Evolutionary conservation across 495 filamentous ascomycete genomes (phyloP).

Genomic region (Lophiotrema nucula): DNA sequence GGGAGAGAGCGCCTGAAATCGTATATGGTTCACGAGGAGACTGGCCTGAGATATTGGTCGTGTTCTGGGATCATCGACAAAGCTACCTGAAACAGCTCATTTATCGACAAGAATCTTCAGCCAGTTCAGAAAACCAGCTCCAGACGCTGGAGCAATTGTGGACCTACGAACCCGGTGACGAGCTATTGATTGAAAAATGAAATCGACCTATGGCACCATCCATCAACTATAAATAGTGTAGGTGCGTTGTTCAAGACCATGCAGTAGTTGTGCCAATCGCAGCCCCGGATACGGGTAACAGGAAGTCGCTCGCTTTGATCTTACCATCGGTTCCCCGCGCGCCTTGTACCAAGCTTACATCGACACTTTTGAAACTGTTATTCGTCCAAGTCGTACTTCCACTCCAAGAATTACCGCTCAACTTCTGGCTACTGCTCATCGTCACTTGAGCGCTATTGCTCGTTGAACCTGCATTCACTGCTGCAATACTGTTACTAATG

Average conservation of each 20-base stretch:
- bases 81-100: too few species aligned
- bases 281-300: conserved; percentile 26
- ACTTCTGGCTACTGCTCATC: conserved; percentile 12
- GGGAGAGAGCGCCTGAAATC: too few species aligned
- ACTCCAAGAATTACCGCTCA: conserved; percentile 38
- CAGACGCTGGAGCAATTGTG: too few species aligned
- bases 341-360: conserved; percentile 19
- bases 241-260: conserved; percentile 4
- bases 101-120: too few species aligned
- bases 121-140: too few species aligned
- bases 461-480: conserved; percentile 21
- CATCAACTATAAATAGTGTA: too few species aligned
- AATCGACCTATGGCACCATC: too few species aligned
- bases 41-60: too few species aligned
- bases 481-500: conserved; percentile 36
- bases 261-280: conserved; percentile 31
- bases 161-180: too few species aligned
- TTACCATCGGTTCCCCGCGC: conserved; percentile 30
- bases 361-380: conserved; percentile 33
- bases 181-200: too few species aligned
- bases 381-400: conserved; percentile 31
- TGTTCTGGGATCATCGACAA: too few species aligned
- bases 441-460: conserved; percentile 7
- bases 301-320: conserved; percentile 29
- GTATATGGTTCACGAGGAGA: too few species aligned